Evolutionary conservation across 768 basidiomycete species (phyloP).

Genomic region (Termitomyces bulborhizus): DNA sequence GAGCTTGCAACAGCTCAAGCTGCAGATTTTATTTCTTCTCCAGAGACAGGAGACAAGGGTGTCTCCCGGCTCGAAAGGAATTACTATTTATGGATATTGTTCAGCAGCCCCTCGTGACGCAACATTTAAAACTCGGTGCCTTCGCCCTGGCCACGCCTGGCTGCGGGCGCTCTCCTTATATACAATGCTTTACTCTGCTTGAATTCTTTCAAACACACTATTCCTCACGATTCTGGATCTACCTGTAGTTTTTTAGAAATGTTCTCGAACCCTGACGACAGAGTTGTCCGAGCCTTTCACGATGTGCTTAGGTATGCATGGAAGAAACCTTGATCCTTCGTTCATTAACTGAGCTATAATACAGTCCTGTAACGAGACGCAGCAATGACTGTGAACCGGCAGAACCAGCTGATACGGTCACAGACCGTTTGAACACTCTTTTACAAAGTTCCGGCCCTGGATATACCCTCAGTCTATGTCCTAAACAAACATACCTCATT

Average conservation of each 20-base stretch:
- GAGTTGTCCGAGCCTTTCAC: neutral
- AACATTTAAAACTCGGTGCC: neutral
- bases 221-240: neutral
- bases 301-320: neutral
- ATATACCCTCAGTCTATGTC: slow-evolving; percentile 65
- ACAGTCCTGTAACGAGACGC: neutral
- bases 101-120: neutral
- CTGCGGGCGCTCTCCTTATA: neutral
- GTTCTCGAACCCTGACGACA: neutral
- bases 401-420: slow-evolving; percentile 54
- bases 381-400: slow-evolving; percentile 31
- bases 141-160: neutral
- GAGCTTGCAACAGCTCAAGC: neutral
- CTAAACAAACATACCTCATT: slow-evolving; percentile 53
- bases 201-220: neutral
- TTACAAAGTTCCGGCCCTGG: slow-evolving; percentile 62
- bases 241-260: neutral
- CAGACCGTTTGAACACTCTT: slow-evolving; percentile 58
- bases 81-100: neutral
- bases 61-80: neutral
- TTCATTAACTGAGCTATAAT: neutral
- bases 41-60: no score
- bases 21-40: neutral
- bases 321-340: neutral
- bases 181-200: neutral